Evolutionary conservation across 148 eudicot species (phyloP), one percentile per base, ranked within the genome.

Genomic region (Polygonum maritimum): DNA sequence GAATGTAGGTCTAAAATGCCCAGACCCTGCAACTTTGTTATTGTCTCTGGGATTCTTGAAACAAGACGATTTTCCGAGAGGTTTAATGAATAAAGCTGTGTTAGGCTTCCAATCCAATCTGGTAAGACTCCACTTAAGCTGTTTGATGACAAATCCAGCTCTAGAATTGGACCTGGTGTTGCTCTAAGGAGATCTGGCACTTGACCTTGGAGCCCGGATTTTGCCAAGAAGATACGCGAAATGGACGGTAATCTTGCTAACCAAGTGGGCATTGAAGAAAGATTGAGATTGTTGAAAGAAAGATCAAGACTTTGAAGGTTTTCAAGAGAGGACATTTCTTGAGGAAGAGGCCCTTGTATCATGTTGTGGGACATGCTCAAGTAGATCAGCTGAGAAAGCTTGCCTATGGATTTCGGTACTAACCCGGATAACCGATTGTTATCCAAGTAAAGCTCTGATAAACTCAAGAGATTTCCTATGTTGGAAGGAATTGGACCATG

Each of bases 321-420:
- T 18, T 7, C 1, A 15, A 89, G 85, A 5, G 77, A 76, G 14
- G 88, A 76, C 76, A 89, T 75, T 45, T 86, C 84, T 45, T 48
- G 76, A 19, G 93, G 93, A 35, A 89, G 77, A 47, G 90, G 89
- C 35, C 82, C 85, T 75, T 79, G 76, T 51, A 89, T 82, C 82
- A 44, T 76, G 83, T 87, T 89, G 38, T 74, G 31, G 38, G 93
- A 85, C 16, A 83, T 71, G 22, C 21, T 80, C 11, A 86, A 67
- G 7, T 48, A 39, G 1, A 71, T 44, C 69, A 87, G 88, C 36
- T 78, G 38, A n/a, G 86, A 77, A 8, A 89, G 79, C n/a, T 76
- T 75, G 15, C 84, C 80, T 15, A 89, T 74, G 52, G 87, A 81
- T 77, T 69, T 39, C 12, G 90, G 88, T 52, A 86, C 75, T 40